phyloP scores from a whole-genome alignment of 192 early-diverging fungal genomes.

The Podila minutissima region DNA sequence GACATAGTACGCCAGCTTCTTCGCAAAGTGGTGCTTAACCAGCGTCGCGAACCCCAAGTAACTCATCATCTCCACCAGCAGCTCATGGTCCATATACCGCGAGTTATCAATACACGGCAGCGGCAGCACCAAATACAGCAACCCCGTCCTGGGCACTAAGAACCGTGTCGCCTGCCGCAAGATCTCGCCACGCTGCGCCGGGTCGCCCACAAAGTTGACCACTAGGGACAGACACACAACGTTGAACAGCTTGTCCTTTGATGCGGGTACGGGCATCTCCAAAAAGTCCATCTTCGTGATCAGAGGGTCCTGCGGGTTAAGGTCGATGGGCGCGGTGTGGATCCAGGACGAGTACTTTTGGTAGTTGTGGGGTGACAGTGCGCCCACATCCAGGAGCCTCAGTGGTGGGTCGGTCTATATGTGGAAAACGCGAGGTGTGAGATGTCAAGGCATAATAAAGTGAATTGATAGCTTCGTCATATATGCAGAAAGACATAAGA shows the following conservation, averaged over 20 bases:
- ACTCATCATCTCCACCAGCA: constrained; percentile 68
- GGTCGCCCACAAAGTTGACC: constrained; percentile 90
- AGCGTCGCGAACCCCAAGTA: constrained; percentile 71
- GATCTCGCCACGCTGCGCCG: constrained; percentile 76
- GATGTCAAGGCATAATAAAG: not conserved
- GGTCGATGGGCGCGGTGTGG: constrained; percentile 80
- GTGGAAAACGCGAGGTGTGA: no score
- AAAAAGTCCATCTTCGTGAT: constrained; percentile 89
- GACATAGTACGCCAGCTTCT: constrained; percentile 85
- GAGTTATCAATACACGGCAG: constrained; percentile 87
- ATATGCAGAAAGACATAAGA: not conserved
- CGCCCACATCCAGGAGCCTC: constrained; percentile 86
- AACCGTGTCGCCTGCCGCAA: constrained; percentile 60
- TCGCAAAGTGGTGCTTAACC: constrained; percentile 69
- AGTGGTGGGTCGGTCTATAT: constrained; percentile 37
- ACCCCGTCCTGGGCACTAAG: constrained; percentile 57
- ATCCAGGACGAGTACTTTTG: constrained; percentile 72
- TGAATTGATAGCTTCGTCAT: not conserved
- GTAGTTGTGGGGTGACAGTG: constrained; percentile 82
- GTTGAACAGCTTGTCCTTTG: constrained; percentile 65
- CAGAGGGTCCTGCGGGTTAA: constrained; percentile 81
- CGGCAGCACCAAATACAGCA: constrained; percentile 84
- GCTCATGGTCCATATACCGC: constrained; percentile 83
- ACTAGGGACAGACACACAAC: constrained; percentile 85
- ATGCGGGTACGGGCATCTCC: constrained; percentile 62